Evolutionary conservation across 176 grass and related monocot genomes (phyloP), one percentile per base, ranked within the genome.

Genomic region (Cocos nucifera): DNA sequence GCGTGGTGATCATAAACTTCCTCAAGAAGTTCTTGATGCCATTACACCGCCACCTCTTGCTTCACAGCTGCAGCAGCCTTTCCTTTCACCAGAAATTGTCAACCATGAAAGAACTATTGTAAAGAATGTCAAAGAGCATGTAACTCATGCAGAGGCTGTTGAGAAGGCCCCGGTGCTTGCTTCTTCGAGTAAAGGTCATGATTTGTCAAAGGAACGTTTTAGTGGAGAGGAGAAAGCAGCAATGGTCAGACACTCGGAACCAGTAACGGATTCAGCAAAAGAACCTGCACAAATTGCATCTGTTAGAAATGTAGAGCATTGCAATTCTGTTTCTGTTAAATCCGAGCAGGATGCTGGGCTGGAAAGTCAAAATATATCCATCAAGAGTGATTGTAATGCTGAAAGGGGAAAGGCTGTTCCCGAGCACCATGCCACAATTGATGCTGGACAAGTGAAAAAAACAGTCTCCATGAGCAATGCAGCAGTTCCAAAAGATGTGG

Each of bases 21-120:
- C 94, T 15, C 66, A 85, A 62, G 94, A 99, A 79, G 88, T 99
- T 77, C 78, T 99, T 79, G 87, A 93, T 72, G 81, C 89, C 27
- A 99, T 93, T 25, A 64, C 84, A 77, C 67, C 80, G 66, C 69
- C 64, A 3, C 72, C 68, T 2, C 52, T 75, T 35, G 77, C 84
- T 50, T 73, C 76, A 71, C 79, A 88, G 69, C 59, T 52, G 3
- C 86, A 80, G 7, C 82, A 76, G 29, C 24, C 67, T 39, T 58
- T 69, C 50, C 69, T 63, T 69, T 66, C 70, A 53, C 51, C 65
- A 62, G 70, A 59, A 64, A 57, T 48, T 19, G 49, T 6, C 67
- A 81, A 51, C 26, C 66, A 22, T 49, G 84, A 82, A 62, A 76
- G 23, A 21, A 19, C 59, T 73, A 56, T 50, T 60, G 49, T 32